Conservation (phyloP, 257 asterid species). For the Penstemon barbatus region DNA sequence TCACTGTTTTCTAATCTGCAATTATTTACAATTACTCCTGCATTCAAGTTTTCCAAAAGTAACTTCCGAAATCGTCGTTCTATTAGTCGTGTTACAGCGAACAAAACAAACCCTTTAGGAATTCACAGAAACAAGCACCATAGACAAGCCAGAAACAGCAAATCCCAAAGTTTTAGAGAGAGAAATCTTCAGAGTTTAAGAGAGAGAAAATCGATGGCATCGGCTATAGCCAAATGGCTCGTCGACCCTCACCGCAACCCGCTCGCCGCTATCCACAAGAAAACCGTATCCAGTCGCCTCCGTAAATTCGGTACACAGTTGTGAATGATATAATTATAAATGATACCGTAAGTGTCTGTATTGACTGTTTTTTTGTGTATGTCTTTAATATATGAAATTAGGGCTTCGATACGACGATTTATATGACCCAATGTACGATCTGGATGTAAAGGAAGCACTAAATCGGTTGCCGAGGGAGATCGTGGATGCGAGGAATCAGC, state of each 20-base stretch:
- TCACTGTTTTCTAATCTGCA: constrained; percentile 11
- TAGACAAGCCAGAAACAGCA: background rate
- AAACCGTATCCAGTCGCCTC: constrained; percentile 54
- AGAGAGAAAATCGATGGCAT: constrained; percentile 40
- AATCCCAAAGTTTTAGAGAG: constrained; percentile 20
- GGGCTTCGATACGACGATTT: constrained; percentile 89
- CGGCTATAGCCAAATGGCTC: constrained; percentile 54
- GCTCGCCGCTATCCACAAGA: constrained; percentile 72
- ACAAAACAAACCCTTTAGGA: background rate
- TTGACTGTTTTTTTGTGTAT: background rate
- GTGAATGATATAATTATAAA: too few species aligned
- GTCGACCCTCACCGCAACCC: constrained; percentile 78
- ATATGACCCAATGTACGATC: constrained; percentile 73
- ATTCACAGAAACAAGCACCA: background rate
- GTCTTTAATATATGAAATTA: constrained; percentile 25
- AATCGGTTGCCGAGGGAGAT: constrained; percentile 79
- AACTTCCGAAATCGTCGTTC: background rate
- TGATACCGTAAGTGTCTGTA: background rate
- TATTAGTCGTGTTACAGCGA: background rate
- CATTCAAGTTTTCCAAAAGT: background rate
- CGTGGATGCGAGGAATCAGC: constrained; percentile 85
- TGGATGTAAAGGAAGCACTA: constrained; percentile 90
- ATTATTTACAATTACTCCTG: constrained; percentile 28
- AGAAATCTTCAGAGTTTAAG: constrained; percentile 10
- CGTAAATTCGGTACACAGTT: constrained; percentile 50